Percentiles rank a stretch among this genome's conserved stretches.
phyloP scores from a whole-genome alignment of 768 basidiomycete genomes.

The Pleurotus platypus region DNA sequence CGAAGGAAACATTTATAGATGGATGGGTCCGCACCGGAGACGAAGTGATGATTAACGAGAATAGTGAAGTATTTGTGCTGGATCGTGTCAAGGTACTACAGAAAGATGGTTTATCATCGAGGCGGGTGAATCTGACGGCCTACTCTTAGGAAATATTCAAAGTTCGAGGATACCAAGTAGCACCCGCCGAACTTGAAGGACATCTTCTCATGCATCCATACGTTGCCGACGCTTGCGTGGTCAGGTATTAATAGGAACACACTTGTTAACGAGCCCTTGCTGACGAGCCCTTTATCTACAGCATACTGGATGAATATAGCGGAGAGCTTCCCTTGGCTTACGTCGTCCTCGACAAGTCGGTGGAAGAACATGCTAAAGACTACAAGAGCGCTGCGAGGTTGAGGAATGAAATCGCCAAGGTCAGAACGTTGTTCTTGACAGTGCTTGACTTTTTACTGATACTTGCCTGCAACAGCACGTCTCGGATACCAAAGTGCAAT shows the following conservation, averaged over 20 bases:
- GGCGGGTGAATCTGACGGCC: too few species aligned
- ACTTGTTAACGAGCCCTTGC: background rate
- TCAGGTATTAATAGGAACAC: constrained; percentile 21
- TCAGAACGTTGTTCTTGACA: constrained; percentile 18
- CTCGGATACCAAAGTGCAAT: constrained; percentile 51
- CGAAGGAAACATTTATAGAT: constrained; percentile 59
- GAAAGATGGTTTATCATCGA: background rate
- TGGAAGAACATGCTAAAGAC: constrained; percentile 30
- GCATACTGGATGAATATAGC: constrained; percentile 68
- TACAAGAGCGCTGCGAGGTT: constrained; percentile 30
- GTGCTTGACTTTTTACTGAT: background rate
- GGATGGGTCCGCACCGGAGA: constrained; percentile 72
- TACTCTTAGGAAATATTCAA: constrained; percentile 63
- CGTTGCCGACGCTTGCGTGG: constrained; percentile 61
- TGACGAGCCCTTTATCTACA: constrained; percentile 12
- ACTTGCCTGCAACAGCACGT: constrained; percentile 39
- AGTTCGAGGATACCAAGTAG: constrained; percentile 57
- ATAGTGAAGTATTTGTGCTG: constrained; percentile 63
- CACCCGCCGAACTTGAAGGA: constrained; percentile 65
- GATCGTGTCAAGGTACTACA: constrained; percentile 66
- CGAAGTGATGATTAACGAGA: constrained; percentile 58
- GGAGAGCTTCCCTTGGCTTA: constrained; percentile 76
- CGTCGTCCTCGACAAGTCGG: constrained; percentile 47
- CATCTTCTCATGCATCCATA: constrained; percentile 59
- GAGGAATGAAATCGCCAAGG: constrained; percentile 53